Evolutionary conservation across 2,329 filamentous ascomycete species (phyloP).

Genomic region (Beauveria caledonica): DNA sequence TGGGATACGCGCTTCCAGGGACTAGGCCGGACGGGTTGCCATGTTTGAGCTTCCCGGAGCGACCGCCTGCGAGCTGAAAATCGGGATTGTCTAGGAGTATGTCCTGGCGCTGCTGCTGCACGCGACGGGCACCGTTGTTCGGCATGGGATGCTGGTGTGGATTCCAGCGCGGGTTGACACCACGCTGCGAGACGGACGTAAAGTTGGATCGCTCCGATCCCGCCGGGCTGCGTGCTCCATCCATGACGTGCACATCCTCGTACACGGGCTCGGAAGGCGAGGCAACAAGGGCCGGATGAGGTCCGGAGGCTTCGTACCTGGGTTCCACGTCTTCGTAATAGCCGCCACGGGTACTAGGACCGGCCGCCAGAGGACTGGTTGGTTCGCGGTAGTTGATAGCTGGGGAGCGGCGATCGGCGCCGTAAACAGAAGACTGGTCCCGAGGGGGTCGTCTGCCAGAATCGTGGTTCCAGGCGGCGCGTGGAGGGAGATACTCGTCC

Average conservation of each 20-base stretch:
- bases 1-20: conserved; percentile 46
- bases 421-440: conserved; percentile 37
- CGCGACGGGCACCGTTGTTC: conserved; percentile 32
- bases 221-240: conserved; percentile 59
- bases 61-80: conserved; percentile 59
- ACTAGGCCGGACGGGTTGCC: conserved; percentile 34
- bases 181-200: conserved; percentile 82
- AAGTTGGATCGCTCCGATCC: conserved; percentile 77
- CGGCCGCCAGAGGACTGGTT: conserved; percentile 27
- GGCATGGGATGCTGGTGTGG: conserved; percentile 38
- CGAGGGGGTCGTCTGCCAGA: conserved; percentile 36
- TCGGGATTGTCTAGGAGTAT: conserved; percentile 78
- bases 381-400: conserved; percentile 29
- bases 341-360: conserved; percentile 28
- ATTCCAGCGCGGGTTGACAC: conserved; percentile 82
- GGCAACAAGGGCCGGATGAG: conserved; percentile 15
- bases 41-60: conserved; percentile 20
- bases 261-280: conserved; percentile 37
- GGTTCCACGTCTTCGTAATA: conserved; percentile 96
- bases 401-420: conserved; percentile 18
- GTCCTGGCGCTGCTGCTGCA: conserved; percentile 57
- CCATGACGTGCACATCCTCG: conserved; percentile 52
- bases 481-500: conserved; percentile 61
- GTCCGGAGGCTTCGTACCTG: conserved; percentile 50
- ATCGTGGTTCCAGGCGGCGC: conserved; percentile 46